Base-by-base conservation (phyloP, 225 moss, liverwort and hornwort species). In the Takakia lepidozioides region DNA sequence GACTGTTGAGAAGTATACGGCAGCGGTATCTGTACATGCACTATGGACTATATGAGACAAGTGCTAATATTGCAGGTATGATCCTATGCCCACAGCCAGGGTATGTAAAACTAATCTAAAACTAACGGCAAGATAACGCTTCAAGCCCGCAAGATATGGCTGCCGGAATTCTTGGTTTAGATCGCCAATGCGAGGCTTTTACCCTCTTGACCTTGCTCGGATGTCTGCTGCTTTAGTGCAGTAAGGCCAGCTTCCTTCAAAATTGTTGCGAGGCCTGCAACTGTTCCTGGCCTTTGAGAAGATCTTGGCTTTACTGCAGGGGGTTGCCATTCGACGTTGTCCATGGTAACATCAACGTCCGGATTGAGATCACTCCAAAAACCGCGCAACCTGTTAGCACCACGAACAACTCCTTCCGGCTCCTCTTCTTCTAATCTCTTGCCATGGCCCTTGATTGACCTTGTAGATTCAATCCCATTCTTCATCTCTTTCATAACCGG, bases 311-410 rank as follows among this genome's bases (percentile, higher is more conserved):
- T 45, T 37, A 79, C 62, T 4, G 51, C 68, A 7, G 92, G 84
- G 25, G 72, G 82, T 53, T 87, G 75, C 92, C 92, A 92, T 49
- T 73, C 74, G 17, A 43, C 65, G 8, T 72, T 60, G 3, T 63
- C 54, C 7, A 32, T 57, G 16, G 17, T 65, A 28, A 49, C 23
- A 8, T 44, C 63, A 18, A 27, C 29, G 36, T 61, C 30, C n/a
- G 38, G 42, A 19, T 55, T 56, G 2, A 56, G 44, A 16, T 55
- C 63, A 0, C 54, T 57, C 65, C 73, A 60, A 42, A 74, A 51
- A 27, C 62, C 29, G 40, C 70, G 73, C 49, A 87, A 60, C 37
- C 58, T 57, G 60, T 80, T 68, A 1, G 58, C 84, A 8, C 87
- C 84, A 26, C 72, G 76, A 28, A 82, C 82, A 19, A 65, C 69